Percentiles rank a stretch among this genome's conserved stretches.
These are phyloP conservation scores for Puccinia triticina DNA, from an alignment of 1,284 basidiomycete genomes.

Conservation along the genomic window DNA sequence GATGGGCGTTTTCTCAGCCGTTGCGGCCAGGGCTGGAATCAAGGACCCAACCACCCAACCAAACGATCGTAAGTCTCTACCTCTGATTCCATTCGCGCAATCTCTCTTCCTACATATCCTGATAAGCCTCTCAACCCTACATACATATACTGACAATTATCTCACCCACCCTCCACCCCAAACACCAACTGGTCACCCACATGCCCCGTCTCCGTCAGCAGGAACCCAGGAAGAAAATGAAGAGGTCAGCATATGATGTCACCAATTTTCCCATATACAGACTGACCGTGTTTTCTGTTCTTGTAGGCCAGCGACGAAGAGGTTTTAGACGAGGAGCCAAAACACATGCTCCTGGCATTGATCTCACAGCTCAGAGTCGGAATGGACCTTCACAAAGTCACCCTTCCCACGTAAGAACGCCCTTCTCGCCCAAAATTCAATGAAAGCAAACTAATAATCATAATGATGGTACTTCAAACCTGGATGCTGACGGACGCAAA, in stretches of 20 bases:
- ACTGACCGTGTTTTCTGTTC: not conserved
- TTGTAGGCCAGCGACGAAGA: conserved; percentile 59
- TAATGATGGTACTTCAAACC: not conserved
- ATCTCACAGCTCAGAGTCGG: conserved; percentile 85
- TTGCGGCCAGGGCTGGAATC: conserved; percentile 28
- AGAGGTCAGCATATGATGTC: not conserved
- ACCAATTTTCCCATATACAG: not conserved
- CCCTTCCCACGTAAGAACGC: conserved; percentile 58
- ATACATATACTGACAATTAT: not conserved
- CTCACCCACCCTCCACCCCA: not conserved
- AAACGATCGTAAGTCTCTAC: conserved; percentile 14
- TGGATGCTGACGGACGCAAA: not conserved
- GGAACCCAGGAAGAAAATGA: not conserved
- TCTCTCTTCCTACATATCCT: not conserved
- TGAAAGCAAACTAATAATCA: not conserved
- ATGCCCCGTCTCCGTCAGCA: not conserved
- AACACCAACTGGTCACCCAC: not conserved
- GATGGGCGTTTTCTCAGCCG: conserved; percentile 40
- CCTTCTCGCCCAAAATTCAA: not conserved
- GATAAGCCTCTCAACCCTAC: too few species aligned
- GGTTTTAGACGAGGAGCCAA: conserved; percentile 62
- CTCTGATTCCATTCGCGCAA: not conserved
- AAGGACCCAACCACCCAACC: not conserved
- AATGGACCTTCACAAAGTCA: conserved; percentile 93
- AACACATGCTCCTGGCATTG: conserved; percentile 63